phyloP scores from a whole-genome alignment of 441 rosid genomes.

The Breynia disticha region DNA sequence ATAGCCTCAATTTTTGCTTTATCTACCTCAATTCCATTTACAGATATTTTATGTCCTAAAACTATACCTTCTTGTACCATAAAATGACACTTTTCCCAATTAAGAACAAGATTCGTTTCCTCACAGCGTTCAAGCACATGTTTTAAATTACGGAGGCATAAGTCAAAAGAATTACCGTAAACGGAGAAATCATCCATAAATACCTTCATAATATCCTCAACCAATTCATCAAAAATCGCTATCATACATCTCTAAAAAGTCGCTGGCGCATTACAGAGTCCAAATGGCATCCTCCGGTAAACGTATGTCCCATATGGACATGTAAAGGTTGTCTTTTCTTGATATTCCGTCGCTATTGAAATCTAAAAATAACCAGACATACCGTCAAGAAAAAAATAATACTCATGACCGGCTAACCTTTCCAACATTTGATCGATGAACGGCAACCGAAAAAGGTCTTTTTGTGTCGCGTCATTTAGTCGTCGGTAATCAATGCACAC shows the following conservation, averaged over 20 bases:
- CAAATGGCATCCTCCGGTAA: slow-evolving; percentile 1
- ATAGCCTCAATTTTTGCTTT: slow-evolving; percentile 1
- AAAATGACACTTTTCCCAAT: background rate
- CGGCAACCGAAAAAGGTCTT: background rate
- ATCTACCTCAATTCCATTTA: background rate
- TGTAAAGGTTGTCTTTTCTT: slow-evolving; percentile 1
- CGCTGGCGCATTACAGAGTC: slow-evolving; percentile 12
- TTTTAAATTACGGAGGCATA: background rate
- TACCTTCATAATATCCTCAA: background rate
- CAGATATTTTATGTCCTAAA: background rate
- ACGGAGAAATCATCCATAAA: slow-evolving; percentile 8
- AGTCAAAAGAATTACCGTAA: background rate
- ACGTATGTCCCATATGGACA: slow-evolving; percentile 5
- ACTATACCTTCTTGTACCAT: too few species aligned
- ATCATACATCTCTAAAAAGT: slow-evolving; percentile 6
- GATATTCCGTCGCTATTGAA: background rate
- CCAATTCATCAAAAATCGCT: background rate
- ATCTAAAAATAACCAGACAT: background rate
- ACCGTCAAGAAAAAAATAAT: background rate
- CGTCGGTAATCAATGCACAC: slow-evolving; percentile 1
- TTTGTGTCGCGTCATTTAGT: background rate
- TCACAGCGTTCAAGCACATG: background rate
- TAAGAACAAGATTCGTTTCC: background rate
- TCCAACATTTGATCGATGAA: background rate
- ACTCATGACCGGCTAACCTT: background rate